Percentiles rank a stretch among this genome's conserved stretches.
phyloP scores from a whole-genome alignment of 768 basidiomycete genomes.

The Leccinum boreale region DNA sequence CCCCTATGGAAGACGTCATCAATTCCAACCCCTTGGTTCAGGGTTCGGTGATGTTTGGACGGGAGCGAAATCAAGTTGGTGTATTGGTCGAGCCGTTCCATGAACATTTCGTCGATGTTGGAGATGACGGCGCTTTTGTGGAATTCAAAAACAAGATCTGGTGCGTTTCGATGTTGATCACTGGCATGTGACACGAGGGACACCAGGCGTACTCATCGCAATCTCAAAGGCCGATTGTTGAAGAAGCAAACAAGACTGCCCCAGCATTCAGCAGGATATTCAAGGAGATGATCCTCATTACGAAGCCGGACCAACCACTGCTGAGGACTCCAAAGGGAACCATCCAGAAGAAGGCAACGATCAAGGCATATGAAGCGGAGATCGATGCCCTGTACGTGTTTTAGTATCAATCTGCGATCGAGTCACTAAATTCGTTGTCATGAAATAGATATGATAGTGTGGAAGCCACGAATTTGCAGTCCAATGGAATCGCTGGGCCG shows the following conservation, averaged over 20 bases:
- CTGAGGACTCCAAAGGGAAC: constrained; percentile 33
- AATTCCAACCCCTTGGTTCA: constrained; percentile 19
- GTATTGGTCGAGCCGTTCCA: constrained; percentile 28
- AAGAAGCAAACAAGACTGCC: constrained; percentile 36
- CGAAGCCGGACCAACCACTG: constrained; percentile 38
- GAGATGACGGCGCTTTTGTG: constrained; percentile 2
- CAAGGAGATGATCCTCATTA: constrained; percentile 50
- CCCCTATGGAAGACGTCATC: constrained; percentile 30
- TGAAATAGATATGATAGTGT: constrained; percentile 7
- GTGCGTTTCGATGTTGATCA: constrained; percentile 6
- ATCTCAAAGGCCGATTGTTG: constrained; percentile 32
- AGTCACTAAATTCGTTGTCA: background rate
- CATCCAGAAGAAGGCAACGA: constrained; percentile 12
- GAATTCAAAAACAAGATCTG: constrained; percentile 23
- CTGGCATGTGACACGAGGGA: background rate
- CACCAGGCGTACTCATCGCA: background rate
- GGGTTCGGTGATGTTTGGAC: constrained; percentile 31
- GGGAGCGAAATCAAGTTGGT: constrained; percentile 29
- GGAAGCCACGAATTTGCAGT: background rate
- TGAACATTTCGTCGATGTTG: constrained; percentile 12
- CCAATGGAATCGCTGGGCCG: background rate
- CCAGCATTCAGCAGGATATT: constrained; percentile 42
- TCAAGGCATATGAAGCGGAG: constrained; percentile 20
- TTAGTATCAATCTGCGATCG: no score
- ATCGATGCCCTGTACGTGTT: constrained; percentile 19